Conservation (phyloP, 495 filamentous ascomycete genomes). For the Aspergillus conjunctus region DNA sequence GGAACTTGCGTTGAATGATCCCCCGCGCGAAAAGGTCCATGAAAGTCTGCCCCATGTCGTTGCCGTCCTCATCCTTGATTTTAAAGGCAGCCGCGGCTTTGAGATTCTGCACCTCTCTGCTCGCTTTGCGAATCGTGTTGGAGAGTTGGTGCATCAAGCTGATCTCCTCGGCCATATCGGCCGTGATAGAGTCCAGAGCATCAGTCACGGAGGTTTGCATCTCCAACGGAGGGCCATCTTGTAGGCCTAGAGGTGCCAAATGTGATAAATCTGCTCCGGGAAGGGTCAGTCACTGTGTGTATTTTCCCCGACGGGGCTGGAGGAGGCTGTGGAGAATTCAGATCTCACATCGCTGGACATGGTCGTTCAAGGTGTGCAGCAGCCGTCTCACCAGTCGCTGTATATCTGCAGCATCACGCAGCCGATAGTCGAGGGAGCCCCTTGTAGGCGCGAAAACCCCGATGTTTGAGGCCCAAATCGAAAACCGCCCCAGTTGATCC, state of each 20-base stretch:
- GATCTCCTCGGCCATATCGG: slow-evolving; percentile 12
- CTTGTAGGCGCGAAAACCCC: slow-evolving; percentile 9
- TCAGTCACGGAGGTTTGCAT: not conserved
- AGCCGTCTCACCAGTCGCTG: slow-evolving; percentile 10
- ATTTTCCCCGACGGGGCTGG: no score
- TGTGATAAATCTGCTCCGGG: not conserved
- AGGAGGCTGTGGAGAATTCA: not conserved
- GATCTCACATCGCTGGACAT: slow-evolving; percentile 16
- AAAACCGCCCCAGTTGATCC: slow-evolving; percentile 17
- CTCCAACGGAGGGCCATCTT: not conserved
- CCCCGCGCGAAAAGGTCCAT: slow-evolving; percentile 10
- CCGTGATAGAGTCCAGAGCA: not conserved
- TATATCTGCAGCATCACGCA: slow-evolving; percentile 15
- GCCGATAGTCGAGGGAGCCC: slow-evolving; percentile 16
- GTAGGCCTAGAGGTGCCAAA: not conserved
- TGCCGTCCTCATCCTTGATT: slow-evolving; percentile 9
- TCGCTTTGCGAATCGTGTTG: slow-evolving; percentile 21
- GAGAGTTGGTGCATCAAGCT: slow-evolving; percentile 17
- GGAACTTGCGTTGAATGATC: slow-evolving; percentile 14
- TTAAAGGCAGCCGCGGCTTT: slow-evolving; percentile 5
- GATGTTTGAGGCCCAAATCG: slow-evolving; percentile 16
- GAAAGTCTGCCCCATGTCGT: slow-evolving; percentile 10
- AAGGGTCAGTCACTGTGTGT: not conserved
- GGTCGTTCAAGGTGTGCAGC: slow-evolving; percentile 8
- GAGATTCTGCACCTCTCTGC: slow-evolving; percentile 2